Conservation (phyloP, 139 green algal genomes). For the Spirogloea muscicola region DNA sequence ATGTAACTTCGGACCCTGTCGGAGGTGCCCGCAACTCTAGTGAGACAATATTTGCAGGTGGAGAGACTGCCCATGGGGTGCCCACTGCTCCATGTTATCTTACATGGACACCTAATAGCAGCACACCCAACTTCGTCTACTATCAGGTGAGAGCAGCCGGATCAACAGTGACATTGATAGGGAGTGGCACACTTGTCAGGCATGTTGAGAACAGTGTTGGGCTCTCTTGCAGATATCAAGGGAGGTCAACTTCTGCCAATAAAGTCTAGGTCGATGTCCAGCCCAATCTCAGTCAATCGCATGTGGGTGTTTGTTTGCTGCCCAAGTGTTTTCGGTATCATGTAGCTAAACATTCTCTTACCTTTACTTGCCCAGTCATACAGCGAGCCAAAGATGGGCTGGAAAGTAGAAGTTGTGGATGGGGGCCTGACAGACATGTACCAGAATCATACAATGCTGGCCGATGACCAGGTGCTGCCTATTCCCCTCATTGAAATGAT, state of each 20-base stretch:
- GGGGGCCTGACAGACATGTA: conserved; percentile 44
- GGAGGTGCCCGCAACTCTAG: conserved; percentile 14
- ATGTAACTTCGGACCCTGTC: conserved; percentile 39
- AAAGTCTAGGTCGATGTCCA: no score
- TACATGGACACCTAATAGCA: conserved; percentile 37
- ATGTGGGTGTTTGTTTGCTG: not conserved
- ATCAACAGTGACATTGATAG: no score
- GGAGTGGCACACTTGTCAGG: no score
- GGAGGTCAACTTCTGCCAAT: no score
- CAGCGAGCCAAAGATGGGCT: conserved; percentile 44
- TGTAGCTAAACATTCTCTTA: not conserved
- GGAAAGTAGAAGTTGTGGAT: conserved; percentile 36
- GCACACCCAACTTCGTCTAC: conserved; percentile 33
- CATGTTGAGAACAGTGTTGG: no score
- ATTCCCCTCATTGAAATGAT: no score
- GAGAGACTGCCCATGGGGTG: conserved; percentile 23
- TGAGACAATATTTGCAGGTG: conserved; percentile 27
- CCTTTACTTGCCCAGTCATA: conserved; percentile 27
- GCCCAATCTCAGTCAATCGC: not conserved
- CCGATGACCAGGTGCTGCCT: conserved; percentile 14
- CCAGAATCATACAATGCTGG: conserved; percentile 4
- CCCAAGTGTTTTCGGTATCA: not conserved
- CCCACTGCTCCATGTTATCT: conserved; percentile 25
- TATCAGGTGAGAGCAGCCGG: no score
- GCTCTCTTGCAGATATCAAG: no score